Base-by-base conservation (phyloP, 306 rosid genomes). In the Prosopis cineraria region DNA sequence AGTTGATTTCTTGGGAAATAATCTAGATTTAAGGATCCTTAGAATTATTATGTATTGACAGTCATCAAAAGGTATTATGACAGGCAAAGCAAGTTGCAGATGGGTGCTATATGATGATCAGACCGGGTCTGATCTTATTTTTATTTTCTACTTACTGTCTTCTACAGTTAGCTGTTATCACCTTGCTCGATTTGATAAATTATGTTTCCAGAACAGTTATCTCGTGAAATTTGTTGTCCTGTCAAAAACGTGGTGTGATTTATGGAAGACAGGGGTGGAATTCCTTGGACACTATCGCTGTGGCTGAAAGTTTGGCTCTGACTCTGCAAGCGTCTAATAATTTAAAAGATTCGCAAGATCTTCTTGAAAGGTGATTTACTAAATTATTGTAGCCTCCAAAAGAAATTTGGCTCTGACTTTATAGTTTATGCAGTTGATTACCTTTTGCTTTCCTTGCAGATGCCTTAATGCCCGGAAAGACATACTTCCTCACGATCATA, bases 301-400 rank as follows among this genome's bases (percentile, higher is more conserved):
- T 87, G 33, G 98, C 96, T 31, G 97, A 94, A 69, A 84, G 90
- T 60, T 82, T 94, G 63, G 98, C 98, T 72, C 74, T 86, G 81
- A 90, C 88, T 52, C 80, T 92, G 50, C 92, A 85, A 75, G 86
- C 94, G 19, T 78, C 82, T 45, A 71, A 88, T 63, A 86, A 72
- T 70, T 77, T 88, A 62, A 84, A 86, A 83, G 96, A 90, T 69
- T 86, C 96, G 40, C 83, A 87, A 73, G 96, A 92, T 76, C 96
- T 94, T 86, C 90, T 94, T 80, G 93, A 91, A 87, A 90, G 92
- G 98, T 94, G 59, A 78, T 44, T 77, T 56, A 53, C 53, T 56
- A 34, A n/a, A 62, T 70, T 58, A 36, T 59, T 65, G 40, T 36
- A 39, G 60, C 34, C 39, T 50, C 13, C 16, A 20, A 75, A 69